These are phyloP conservation scores for Royoungia palumana DNA, from an alignment of 768 basidiomycete species.

Conservation along the genomic window DNA sequence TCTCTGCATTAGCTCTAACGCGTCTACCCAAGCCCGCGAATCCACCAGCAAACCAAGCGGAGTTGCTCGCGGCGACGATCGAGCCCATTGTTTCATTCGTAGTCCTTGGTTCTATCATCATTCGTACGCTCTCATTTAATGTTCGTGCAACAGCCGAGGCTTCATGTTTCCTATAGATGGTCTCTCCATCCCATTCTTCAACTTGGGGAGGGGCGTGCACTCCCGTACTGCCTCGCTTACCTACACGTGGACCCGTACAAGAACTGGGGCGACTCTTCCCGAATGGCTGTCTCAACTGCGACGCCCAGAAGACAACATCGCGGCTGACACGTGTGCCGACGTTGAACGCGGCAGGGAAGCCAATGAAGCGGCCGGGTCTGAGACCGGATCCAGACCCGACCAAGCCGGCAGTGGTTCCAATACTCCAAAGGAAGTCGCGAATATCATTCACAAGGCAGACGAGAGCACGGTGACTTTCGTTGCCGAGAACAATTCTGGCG, in stretches of 20 bases:
- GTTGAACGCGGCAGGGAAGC: constrained; percentile 20
- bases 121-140: constrained; percentile 48
- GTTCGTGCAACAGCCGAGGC: background rate
- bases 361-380: background rate
- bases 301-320: constrained; percentile 14
- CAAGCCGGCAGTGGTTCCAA: background rate
- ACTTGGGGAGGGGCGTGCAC: constrained; percentile 44
- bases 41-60: constrained; percentile 66
- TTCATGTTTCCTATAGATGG: constrained; percentile 45
- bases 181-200: constrained; percentile 68
- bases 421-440: background rate
- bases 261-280: constrained; percentile 29
- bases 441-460: background rate
- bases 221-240: constrained; percentile 47
- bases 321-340: constrained; percentile 2
- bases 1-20: constrained; percentile 68
- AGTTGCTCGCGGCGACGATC: constrained; percentile 67
- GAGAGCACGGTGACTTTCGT: background rate
- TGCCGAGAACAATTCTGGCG: background rate
- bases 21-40: constrained; percentile 53
- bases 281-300: constrained; percentile 46
- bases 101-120: constrained; percentile 81
- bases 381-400: background rate
- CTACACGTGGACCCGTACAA: constrained; percentile 39
- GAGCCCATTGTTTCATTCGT: constrained; percentile 87